Base-by-base conservation (phyloP, 1,139 yeast species). In the Eremothecium cymbalariae region DNA sequence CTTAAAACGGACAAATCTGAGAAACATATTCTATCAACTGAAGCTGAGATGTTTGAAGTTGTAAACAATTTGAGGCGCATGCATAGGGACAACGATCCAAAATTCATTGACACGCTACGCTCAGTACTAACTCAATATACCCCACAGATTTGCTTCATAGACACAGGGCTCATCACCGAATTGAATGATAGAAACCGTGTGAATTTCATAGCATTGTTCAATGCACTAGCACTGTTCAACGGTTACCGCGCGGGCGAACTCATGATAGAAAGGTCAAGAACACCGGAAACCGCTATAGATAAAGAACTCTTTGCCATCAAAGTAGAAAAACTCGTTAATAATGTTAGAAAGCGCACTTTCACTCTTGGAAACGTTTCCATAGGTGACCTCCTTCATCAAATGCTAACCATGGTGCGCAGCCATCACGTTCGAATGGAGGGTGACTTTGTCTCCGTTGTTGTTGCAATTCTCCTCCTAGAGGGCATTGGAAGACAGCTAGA, bases 341-440 rank as follows among this genome's bases (percentile, higher is more conserved):
- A 80, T 50, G 84, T 90, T 57, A 85, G 83, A 53, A 73, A 80
- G 53, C 68, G 95, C 39, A 88, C 98, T 0, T 90, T 90, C 55
- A 85, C 97, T 0, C 64, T 90, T 37, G 98, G 98, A 0, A 82
- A 85, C 36, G 81, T 93, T 15, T 81, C 93, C 32, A 82, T 90
- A 43, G 97, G 97, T 3, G 97, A 88, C 53, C 66, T 93, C 41
- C 65, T 90, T 39, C 93, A 86, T 47, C 82, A 77, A 52, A 90
- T 90, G 65, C 67, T 90, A 41, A 67, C 77, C 2, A 86, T 90
- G 96, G 97, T 93, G 12, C 69, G 97, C 39, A 66, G 68, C 12
- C 98, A 90, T 56, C 99, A 93, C 57, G 98, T 90, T 14, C 70
- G 96, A 53, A 83, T 93, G 95, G 99, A 90, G 53, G 94, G 95